Evolutionary conservation across 2,329 filamentous ascomycete species (phyloP).

Genomic region (Epichloe aotearoae): DNA sequence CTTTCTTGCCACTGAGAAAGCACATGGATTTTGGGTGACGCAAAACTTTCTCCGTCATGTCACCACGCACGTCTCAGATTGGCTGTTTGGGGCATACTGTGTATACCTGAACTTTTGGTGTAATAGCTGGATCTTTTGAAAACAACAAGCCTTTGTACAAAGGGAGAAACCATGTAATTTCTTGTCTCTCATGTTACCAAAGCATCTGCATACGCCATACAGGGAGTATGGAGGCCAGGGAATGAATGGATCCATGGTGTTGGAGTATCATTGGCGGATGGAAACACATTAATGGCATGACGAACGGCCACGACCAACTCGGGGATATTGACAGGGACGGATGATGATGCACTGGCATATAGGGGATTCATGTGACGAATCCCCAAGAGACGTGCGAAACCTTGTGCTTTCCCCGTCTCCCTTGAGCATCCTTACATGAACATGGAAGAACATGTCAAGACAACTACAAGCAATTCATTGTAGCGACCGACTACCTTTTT

Average conservation of each 20-base stretch:
- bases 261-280: neutral
- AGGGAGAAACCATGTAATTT: neutral
- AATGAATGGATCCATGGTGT: neutral
- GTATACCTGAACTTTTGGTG: neutral
- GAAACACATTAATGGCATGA: neutral
- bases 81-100: neutral
- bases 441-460: too few species aligned
- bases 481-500: too few species aligned
- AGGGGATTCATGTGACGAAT: neutral
- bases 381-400: neutral
- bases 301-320: neutral
- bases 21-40: neutral
- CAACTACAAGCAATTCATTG: too few species aligned
- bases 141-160: neutral
- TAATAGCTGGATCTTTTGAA: neutral
- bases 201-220: neutral
- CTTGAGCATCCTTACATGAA: too few species aligned
- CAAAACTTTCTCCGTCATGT: neutral
- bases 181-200: neutral
- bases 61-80: neutral
- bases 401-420: neutral
- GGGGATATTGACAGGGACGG: neutral
- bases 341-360: neutral
- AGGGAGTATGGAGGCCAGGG: neutral
- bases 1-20: neutral